Conservation (phyloP, 2,329 filamentous ascomycete species). For the Lizonia empirigonia region DNA sequence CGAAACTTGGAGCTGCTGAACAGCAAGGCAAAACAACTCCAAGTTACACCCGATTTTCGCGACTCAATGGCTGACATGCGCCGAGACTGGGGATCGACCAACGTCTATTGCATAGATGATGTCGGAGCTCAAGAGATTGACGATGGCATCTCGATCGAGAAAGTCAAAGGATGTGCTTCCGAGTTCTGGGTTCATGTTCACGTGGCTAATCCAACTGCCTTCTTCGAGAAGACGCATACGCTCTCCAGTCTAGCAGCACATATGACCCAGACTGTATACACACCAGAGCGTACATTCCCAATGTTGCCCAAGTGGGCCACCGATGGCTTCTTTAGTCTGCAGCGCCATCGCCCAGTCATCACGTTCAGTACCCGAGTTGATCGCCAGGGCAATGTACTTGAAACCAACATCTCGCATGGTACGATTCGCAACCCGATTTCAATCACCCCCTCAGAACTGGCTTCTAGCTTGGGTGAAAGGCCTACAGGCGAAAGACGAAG, state of each 20-base stretch:
- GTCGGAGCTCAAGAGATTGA: conserved; percentile 73
- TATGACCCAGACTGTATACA: conserved; percentile 61
- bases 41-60: conserved; percentile 44
- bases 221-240: conserved; percentile 64
- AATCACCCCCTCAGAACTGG: conserved; percentile 54
- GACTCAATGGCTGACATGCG: conserved; percentile 64
- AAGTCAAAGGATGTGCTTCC: conserved; percentile 54
- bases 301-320: conserved; percentile 61
- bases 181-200: conserved; percentile 79
- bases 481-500: conserved; percentile 21
- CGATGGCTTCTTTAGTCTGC: conserved; percentile 60
- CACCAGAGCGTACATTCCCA: conserved; percentile 61
- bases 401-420: conserved; percentile 60
- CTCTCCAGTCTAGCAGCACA: conserved; percentile 67
- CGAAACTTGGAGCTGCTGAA: conserved; percentile 53
- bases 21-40: conserved; percentile 33
- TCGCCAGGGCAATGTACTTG: conserved; percentile 57
- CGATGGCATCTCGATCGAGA: conserved; percentile 76
- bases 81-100: conserved; percentile 63
- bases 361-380: conserved; percentile 66
- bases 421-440: conserved; percentile 60
- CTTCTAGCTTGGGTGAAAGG: conserved; percentile 45
- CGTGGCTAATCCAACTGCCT: conserved; percentile 77
- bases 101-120: conserved; percentile 75
- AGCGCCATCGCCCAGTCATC: conserved; percentile 59